Evolutionary conservation across 2,329 filamentous ascomycete genomes (phyloP), one percentile per base, ranked within the genome.

Genomic region (Zasmidium angulare): DNA sequence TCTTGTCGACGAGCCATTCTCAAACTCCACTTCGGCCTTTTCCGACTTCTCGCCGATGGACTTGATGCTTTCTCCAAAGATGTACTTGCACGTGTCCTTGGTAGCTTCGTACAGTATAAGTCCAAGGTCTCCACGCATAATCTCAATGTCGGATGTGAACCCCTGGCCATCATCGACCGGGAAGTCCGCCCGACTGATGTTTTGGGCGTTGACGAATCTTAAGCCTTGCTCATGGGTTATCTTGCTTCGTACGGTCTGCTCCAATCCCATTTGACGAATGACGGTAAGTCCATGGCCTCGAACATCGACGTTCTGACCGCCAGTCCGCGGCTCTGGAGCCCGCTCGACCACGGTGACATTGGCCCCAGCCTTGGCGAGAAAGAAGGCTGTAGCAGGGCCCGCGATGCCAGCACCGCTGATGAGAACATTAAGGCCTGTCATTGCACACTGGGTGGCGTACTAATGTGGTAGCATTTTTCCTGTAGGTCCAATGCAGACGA

Each of bases 91-190:
- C 64, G 7, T 58, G 3, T 61, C 63, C 23, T 61, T 68, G 3
- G 65, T 65, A 19, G 58, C 64, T 3, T 67, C 55, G 6, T 81
- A 76, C 0, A 85, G 58, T 1, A 85, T 64, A 0, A 65, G 67
- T 12, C 76, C 79, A 26, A 86, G 62, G 55, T 84, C 80, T 0
- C 80, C 82, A 9, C 83, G 73, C 76, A 85, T 58, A 50, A 86
- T 84, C 69, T 85, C 83, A 40, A 77, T 79, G 21, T 85, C 82
- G 0, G 73, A 76, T 0, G 80, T 81, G 22, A 82, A 73, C 17
- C 61, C 55, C 36, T 56, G 56, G 2, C 56, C 64, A 14, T 60
- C 54, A 17, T 51, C 59, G 11, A 61, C 68, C 72, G 68, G 66
- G 36, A 70, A 69, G 6, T 61, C 62, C 11, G 66, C 70, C 21